phyloP scores from a whole-genome alignment of 2,329 filamentous ascomycete species.

The Magnaporthiopsis rhizophila region DNA sequence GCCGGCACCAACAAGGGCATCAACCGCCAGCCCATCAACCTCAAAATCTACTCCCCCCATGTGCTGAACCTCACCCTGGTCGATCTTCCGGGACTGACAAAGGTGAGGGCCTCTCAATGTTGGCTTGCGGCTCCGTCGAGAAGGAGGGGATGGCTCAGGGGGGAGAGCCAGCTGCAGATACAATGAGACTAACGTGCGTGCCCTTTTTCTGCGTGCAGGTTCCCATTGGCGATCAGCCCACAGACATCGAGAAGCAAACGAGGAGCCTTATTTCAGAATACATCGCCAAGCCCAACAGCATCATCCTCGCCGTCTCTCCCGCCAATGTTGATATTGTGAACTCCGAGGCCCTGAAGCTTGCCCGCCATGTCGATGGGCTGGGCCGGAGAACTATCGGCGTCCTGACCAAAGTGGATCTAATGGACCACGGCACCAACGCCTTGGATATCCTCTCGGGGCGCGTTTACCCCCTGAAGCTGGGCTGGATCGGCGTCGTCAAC shows the following conservation, averaged over 20 bases:
- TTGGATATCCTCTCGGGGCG: conserved; percentile 97
- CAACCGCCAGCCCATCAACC: conserved; percentile 92
- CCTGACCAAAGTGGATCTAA: conserved; percentile 95
- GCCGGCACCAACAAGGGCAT: conserved; percentile 95
- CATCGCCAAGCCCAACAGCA: conserved; percentile 96
- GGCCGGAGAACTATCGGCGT: conserved; percentile 98
- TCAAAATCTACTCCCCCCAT: conserved; percentile 96
- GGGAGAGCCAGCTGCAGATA: not conserved
- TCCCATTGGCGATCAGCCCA: conserved; percentile 20
- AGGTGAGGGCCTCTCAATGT: conserved; percentile 43
- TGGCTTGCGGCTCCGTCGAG: conserved; percentile 2
- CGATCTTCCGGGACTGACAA: conserved; percentile 91
- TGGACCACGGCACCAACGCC: conserved; percentile 97
- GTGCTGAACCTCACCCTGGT: conserved; percentile 95
- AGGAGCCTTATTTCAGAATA: conserved; percentile 98
- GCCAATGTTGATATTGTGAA: conserved; percentile 98
- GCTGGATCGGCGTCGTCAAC: conserved; percentile 97
- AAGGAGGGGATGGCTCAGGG: not conserved
- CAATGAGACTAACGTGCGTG: not conserved
- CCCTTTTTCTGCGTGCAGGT: conserved; percentile 30
- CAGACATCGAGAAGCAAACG: conserved; percentile 59
- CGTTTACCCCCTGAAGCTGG: conserved; percentile 92
- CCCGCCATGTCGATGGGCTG: conserved; percentile 92
- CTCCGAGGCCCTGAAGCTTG: conserved; percentile 93
- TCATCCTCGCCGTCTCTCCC: conserved; percentile 91